phyloP scores from a whole-genome alignment of 495 filamentous ascomycete species.

The Aspergillus cristatus region DNA sequence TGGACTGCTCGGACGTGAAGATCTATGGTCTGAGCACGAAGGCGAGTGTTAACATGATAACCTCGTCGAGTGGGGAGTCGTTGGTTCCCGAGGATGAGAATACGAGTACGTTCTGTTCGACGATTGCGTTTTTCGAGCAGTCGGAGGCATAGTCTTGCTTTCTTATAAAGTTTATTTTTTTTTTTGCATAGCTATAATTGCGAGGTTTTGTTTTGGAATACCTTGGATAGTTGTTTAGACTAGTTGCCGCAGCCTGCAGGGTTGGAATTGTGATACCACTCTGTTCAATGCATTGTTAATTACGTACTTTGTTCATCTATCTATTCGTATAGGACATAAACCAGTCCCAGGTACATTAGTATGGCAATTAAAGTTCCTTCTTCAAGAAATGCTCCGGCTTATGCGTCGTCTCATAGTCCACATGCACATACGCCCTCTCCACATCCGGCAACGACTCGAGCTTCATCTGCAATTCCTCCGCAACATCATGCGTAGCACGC shows the following conservation, averaged over 20 bases:
- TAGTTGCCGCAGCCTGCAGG: not conserved
- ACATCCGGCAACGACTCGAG: constrained; percentile 87
- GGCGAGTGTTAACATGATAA: constrained; percentile 80
- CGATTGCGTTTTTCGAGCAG: constrained; percentile 55
- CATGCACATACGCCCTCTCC: constrained; percentile 92
- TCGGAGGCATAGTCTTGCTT: constrained; percentile 6
- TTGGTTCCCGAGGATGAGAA: constrained; percentile 59
- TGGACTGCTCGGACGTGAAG: constrained; percentile 64
- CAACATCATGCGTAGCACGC: constrained; percentile 80
- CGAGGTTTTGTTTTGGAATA: too few species aligned
- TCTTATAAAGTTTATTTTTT: not conserved
- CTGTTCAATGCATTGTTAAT: too few species aligned
- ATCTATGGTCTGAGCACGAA: constrained; percentile 81
- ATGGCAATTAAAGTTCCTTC: constrained; percentile 42
- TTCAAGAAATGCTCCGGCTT: constrained; percentile 72
- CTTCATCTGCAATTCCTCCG: constrained; percentile 90
- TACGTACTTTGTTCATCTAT: too few species aligned
- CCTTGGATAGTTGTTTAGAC: not conserved
- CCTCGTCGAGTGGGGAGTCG: constrained; percentile 34
- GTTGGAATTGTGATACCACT: not conserved
- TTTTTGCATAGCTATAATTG: constrained; percentile 1
- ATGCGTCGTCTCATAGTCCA: constrained; percentile 96
- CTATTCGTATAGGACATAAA: too few species aligned
- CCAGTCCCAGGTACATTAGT: too few species aligned
- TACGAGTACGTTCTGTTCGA: constrained; percentile 65